Evolutionary conservation across 1,284 basidiomycete genomes (phyloP), one percentile per base, ranked within the genome.

Genomic region (Tylopilus orsonianus): DNA sequence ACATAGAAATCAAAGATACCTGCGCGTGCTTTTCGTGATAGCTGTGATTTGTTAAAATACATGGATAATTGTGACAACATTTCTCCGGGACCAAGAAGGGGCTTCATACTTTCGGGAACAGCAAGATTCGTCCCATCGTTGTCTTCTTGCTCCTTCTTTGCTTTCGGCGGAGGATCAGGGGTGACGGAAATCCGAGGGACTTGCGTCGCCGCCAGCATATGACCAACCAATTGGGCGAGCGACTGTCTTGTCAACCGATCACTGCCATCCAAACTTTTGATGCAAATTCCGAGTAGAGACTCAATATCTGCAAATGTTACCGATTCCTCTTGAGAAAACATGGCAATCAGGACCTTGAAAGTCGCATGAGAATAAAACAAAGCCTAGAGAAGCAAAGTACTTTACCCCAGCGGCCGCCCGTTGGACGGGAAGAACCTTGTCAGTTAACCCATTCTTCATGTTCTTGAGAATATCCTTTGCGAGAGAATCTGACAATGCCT

Each of bases 1-100:
- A 85, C 80, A 61, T 98, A 98, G 56, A 93, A 87, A 59, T 97
- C 92, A 62, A 97, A 87, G 27, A 98, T 79, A 5, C 92, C 93
- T 33, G 92, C 85, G 19, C 88, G 81, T 2, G 82, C 80, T 66
- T 85, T 87, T 44, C 89, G 81, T 1, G 85, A 77, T 0, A 80
- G 65, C 37, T 81, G 75, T 6, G 80, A 71, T 60, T 87, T 90
- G 70, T 91, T 93, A 72, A 94, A 93, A 24, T 87, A 85, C 0
- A 67, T 68, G 0, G 93, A 92, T 4, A 98, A 76, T 44, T 86
- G 81, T 20, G 69, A 69, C 26, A 99, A 72, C 93, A 97, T 97
- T 57, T 95, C 92, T 7, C 72, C 70, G 0, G 87, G 80, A 0
- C 83, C 81, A 52, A 93, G 74, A 40, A 97, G 79, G 0, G 90